Conservation (phyloP, 441 rosid genomes). For the Hura crepitans region DNA sequence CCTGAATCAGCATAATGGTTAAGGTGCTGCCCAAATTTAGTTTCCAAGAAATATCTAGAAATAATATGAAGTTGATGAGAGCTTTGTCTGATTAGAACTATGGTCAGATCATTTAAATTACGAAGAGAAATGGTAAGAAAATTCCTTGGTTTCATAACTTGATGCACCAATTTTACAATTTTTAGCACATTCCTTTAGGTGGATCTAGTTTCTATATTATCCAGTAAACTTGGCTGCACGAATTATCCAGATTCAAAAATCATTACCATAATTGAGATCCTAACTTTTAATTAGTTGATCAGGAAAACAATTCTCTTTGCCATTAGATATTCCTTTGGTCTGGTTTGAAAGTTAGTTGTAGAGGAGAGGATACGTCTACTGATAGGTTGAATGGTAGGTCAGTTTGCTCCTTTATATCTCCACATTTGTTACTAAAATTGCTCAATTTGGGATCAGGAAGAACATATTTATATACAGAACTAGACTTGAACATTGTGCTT, state of each 20-base stretch:
- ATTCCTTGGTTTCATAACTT: neutral
- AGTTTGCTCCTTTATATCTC: neutral
- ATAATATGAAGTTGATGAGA: neutral
- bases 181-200: neutral
- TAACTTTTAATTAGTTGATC: slow-evolving; percentile 2
- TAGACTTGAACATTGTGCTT: no score
- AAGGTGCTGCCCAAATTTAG: slow-evolving; percentile 1
- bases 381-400: neutral
- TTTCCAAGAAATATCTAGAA: neutral
- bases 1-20: slow-evolving; percentile 42
- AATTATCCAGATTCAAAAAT: neutral
- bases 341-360: neutral
- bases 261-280: neutral
- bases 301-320: neutral
- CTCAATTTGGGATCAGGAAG: neutral
- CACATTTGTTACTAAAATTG: no score
- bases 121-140: neutral
- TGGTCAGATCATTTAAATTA: neutral
- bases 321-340: neutral
- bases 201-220: neutral
- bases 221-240: neutral
- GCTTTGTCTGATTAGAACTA: neutral
- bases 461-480: neutral
- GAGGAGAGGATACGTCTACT: neutral
- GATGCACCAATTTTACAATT: neutral